Conservation (phyloP, 2,329 filamentous ascomycete genomes). For the Xylariaceae sp. region DNA sequence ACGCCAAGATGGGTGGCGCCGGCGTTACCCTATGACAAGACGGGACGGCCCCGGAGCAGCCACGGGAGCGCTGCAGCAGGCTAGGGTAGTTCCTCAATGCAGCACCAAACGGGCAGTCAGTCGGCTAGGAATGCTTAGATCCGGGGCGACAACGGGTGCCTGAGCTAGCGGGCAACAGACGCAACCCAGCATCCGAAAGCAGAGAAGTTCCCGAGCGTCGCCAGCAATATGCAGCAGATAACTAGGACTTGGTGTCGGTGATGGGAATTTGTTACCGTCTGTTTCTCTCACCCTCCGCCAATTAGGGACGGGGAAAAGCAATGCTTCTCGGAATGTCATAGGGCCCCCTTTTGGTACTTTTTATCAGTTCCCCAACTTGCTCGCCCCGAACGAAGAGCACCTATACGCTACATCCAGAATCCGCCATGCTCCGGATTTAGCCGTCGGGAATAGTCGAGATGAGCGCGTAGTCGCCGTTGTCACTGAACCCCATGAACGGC, state of each 20-base stretch:
- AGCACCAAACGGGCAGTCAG: background rate
- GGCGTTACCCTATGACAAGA: background rate
- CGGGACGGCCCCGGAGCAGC: background rate
- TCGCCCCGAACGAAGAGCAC: no score
- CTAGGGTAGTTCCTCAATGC: background rate
- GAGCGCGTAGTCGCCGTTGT: constrained; percentile 3
- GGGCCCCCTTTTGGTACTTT: no score
- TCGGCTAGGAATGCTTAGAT: background rate
- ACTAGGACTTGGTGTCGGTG: background rate
- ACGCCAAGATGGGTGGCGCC: background rate
- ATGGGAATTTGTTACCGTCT: background rate
- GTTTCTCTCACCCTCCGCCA: background rate
- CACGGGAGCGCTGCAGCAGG: background rate
- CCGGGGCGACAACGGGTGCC: background rate
- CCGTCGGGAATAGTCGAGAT: constrained; percentile 18
- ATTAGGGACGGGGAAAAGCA: background rate
- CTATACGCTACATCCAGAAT: background rate
- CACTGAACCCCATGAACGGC: constrained; percentile 1
- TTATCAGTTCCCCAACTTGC: no score
- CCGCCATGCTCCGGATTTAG: constrained; percentile 17
- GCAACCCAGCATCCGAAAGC: background rate
- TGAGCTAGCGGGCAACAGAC: background rate
- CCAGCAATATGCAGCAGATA: background rate
- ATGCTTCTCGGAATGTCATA: no score
- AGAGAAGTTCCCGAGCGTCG: no score